Percentiles rank a stretch among this genome's conserved stretches.
These are phyloP conservation scores for Schizosaccharomyces octosporus DNA, from an alignment of 805 yeast genomes.

Conservation along the genomic window DNA sequence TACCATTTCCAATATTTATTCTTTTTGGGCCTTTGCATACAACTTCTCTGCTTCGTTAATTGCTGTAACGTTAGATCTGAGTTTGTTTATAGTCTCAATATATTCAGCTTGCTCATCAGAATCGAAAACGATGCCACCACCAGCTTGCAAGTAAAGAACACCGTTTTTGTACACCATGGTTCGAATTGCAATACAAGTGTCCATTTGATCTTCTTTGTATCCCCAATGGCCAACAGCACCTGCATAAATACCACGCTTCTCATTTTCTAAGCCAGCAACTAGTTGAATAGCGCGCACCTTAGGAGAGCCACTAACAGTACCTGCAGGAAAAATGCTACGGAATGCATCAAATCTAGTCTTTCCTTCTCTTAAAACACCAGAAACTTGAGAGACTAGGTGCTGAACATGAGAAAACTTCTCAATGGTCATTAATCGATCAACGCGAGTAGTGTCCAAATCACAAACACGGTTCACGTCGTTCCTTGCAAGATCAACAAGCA, in stretches of 20 bases:
- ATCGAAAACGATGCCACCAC: constrained; percentile 94
- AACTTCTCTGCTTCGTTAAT: constrained; percentile 74
- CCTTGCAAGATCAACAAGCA: constrained; percentile 94
- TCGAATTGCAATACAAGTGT: constrained; percentile 89
- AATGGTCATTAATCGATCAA: constrained; percentile 68
- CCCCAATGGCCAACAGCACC: constrained; percentile 99
- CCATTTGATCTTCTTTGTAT: constrained; percentile 83
- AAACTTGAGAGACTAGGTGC: constrained; percentile 85
- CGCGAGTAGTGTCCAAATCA: constrained; percentile 58
- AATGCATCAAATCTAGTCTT: constrained; percentile 89
- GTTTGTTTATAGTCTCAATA: constrained; percentile 87
- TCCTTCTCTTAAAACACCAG: constrained; percentile 65
- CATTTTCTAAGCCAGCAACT: constrained; percentile 68
- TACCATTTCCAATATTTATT: background rate
- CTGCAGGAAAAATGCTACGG: constrained; percentile 95
- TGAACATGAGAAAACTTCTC: constrained; percentile 92
- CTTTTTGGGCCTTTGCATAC: constrained; percentile 20
- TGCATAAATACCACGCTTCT: constrained; percentile 88
- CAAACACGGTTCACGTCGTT: constrained; percentile 92
- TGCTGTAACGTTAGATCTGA: constrained; percentile 77
- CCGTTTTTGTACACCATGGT: constrained; percentile 91
- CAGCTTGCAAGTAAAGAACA: constrained; percentile 83
- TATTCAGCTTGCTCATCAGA: constrained; percentile 90
- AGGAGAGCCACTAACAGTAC: constrained; percentile 97
- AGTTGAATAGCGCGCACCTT: constrained; percentile 91